Evolutionary conservation across 2,329 filamentous ascomycete genomes (phyloP).

Genomic region (Zymoseptoria pseudotritici): DNA sequence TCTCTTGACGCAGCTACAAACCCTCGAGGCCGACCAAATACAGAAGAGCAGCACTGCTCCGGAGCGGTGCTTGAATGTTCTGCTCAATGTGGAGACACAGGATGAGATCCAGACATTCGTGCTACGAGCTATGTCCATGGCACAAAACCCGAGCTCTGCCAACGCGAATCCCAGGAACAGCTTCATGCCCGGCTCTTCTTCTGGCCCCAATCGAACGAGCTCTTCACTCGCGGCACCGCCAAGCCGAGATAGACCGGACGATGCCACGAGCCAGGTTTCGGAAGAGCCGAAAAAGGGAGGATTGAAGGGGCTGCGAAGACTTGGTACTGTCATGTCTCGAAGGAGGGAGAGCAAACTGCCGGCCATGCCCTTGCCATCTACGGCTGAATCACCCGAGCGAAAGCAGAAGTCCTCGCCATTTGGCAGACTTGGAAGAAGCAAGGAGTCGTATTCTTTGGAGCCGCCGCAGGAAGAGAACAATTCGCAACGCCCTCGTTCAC

Average conservation of each 20-base stretch:
- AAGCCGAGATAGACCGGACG: conserved; percentile 12
- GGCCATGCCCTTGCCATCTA: conserved; percentile 20
- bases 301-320: conserved; percentile 46
- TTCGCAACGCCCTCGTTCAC: conserved; percentile 23
- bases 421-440: conserved; percentile 52
- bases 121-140: conserved; percentile 31
- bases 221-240: neutral
- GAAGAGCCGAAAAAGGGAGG: conserved; percentile 38
- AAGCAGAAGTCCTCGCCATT: conserved; percentile 50
- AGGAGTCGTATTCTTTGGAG: conserved; percentile 44
- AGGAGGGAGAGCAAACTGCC: conserved; percentile 51
- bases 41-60: conserved; percentile 67
- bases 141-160: conserved; percentile 7
- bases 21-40: conserved; percentile 81
- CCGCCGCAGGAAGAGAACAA: conserved; percentile 21
- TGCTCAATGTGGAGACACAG: conserved; percentile 79
- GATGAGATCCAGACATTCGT: conserved; percentile 77
- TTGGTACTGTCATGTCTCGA: conserved; percentile 63
- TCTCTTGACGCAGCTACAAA: conserved; percentile 84
- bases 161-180: conserved; percentile 2
- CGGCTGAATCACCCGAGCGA: conserved; percentile 40
- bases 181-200: conserved; percentile 2
- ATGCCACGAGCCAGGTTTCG: conserved; percentile 20
- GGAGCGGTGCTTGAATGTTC: conserved; percentile 69
- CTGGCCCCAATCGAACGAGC: conserved; percentile 1